Evolutionary conservation across 331 rosid genomes (phyloP), one percentile per base, ranked within the genome.

Genomic region (Malus hybrid): DNA sequence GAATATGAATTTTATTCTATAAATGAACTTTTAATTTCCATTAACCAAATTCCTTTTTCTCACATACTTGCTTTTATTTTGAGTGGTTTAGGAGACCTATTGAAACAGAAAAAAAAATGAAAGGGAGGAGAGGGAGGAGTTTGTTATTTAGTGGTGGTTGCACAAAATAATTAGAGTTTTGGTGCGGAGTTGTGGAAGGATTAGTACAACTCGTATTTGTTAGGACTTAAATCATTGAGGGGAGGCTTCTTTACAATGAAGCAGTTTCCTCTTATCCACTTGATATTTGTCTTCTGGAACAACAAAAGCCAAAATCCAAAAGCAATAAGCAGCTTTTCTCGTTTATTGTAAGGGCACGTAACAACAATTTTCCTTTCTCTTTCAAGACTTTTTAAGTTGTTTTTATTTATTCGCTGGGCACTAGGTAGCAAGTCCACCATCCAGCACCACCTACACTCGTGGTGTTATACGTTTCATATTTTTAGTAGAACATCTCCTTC

Each of bases 211-310:
- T 60, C 59, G 71, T 68, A 14, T 14, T 16, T 19, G 74, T 24
- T 72, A 73, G 34, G 34, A 46, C 16, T 72, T 28, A 28, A 28
- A 42, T 42, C 14, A 42, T 42, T 42, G 27, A 7, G 19, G 24
- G 27, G 6, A n/a, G 39, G 46, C 14, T 33, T 67, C 70, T 79
- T 84, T 64, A 19, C 67, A 83, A 69, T 73, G 32, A 75, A 78
- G 80, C 76, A 75, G 80, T 71, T 79, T 33, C 77, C 75, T 69
- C 82, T 88, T 71, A 82, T 86, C 88, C 87, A 70, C 76, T 55
- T 20, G 55, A 48, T 62, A 36, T 20, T 18, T 34, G 64, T 65
- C 63, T 54, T 19, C 52, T 69, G 62, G 42, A 34, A 72, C 64
- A n/a, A 42, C 14, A 42, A 42, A 19, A 72, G 5, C 15, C 55